Conservation (phyloP, 352 stramenopile species). For the Phytopythium sindhum region DNA sequence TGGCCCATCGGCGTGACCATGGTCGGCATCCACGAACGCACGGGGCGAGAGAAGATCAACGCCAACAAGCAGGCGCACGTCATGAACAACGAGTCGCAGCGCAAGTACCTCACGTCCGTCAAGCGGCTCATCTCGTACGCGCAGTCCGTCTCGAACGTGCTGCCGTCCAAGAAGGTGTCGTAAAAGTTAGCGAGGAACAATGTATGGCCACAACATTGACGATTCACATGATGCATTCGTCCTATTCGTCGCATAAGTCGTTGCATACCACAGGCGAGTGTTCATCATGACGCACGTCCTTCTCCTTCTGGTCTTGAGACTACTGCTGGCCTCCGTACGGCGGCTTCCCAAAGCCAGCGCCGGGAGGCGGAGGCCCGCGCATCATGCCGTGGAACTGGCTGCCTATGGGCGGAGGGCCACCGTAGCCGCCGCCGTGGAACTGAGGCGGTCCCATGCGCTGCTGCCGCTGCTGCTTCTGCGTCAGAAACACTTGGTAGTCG, state of each 20-base stretch:
- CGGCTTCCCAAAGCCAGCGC: background rate
- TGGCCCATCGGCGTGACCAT: slow-evolving; percentile 99
- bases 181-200: slow-evolving; percentile 15
- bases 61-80: slow-evolving; percentile 98
- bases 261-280: background rate
- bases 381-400: slow-evolving; percentile 5
- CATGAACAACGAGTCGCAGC: slow-evolving; percentile 98
- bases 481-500: slow-evolving; percentile 70
- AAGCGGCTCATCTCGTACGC: slow-evolving; percentile 98
- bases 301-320: background rate
- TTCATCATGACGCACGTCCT: background rate
- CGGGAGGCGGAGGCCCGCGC: slow-evolving; percentile 23
- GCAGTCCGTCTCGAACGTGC: slow-evolving; percentile 86
- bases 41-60: slow-evolving; percentile 94
- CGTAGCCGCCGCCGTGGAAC: slow-evolving; percentile 8
- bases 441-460: slow-evolving; percentile 23
- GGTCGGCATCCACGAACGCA: slow-evolving; percentile 98
- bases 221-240: background rate
- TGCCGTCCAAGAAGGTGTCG: slow-evolving; percentile 85
- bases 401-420: background rate
- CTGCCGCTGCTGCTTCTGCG: slow-evolving; percentile 31
- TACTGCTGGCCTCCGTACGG: background rate
- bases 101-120: slow-evolving; percentile 98
- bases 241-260: background rate
- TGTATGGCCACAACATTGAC: background rate